Evolutionary conservation across 345 rosid genomes (phyloP).

Genomic region (Linum tenue): DNA sequence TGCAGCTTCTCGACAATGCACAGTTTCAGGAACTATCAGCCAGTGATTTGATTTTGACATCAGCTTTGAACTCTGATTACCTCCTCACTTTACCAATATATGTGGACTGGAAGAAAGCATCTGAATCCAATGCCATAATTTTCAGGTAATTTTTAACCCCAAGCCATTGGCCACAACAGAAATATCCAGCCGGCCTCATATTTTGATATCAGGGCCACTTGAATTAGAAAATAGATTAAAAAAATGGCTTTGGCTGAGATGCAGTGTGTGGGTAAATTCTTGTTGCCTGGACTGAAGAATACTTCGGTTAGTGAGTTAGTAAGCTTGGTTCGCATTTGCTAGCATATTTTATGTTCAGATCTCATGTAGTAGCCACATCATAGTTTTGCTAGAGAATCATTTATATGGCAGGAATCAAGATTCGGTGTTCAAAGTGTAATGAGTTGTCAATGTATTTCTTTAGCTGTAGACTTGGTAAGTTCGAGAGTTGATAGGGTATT

Average conservation of each 20-base stretch:
- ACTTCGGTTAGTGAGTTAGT: too few relatives aligned
- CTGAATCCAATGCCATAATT: slow-evolving; percentile 79
- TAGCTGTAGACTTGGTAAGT: neutral
- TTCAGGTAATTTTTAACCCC: slow-evolving; percentile 43
- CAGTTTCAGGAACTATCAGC: slow-evolving; percentile 89
- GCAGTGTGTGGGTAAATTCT: neutral
- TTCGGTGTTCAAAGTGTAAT: neutral
- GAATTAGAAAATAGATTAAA: too few relatives aligned
- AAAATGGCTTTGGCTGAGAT: neutral
- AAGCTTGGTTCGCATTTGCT: too few relatives aligned
- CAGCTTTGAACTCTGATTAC: slow-evolving; percentile 82
- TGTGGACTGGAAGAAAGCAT: slow-evolving; percentile 86
- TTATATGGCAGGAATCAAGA: neutral
- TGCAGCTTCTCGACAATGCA: slow-evolving; percentile 77
- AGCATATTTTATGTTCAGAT: neutral
- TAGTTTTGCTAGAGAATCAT: neutral
- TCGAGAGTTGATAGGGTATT: neutral
- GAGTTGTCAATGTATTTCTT: neutral
- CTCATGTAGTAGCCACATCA: neutral
- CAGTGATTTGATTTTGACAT: slow-evolving; percentile 72
- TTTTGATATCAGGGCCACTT: neutral
- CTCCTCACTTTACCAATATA: slow-evolving; percentile 84
- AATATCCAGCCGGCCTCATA: neutral
- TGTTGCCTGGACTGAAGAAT: too few relatives aligned
- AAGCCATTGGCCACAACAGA: neutral